phyloP scores from a whole-genome alignment of 2,329 filamentous ascomycete genomes.

The Diaporthe sp. region DNA sequence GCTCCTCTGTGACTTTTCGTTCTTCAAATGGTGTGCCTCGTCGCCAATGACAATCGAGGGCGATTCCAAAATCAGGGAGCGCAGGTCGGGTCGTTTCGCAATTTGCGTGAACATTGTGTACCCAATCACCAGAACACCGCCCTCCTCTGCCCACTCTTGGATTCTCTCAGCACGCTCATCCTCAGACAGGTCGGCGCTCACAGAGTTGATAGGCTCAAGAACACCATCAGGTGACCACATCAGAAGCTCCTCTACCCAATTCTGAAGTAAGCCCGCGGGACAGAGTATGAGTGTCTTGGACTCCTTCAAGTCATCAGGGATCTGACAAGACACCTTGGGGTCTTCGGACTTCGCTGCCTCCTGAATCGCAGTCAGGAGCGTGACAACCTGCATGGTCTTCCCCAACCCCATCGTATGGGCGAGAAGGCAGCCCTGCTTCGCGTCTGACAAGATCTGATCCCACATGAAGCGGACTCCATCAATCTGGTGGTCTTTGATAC shows the following conservation, averaged over 20 bases:
- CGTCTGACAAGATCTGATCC: constrained; percentile 80
- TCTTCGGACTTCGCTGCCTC: constrained; percentile 74
- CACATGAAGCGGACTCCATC: constrained; percentile 89
- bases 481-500: constrained; percentile 85
- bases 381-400: constrained; percentile 93
- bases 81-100: constrained; percentile 47
- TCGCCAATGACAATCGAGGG: constrained; percentile 85
- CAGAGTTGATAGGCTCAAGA: constrained; percentile 68
- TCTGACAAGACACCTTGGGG: constrained; percentile 68
- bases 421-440: constrained; percentile 81
- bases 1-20: constrained; percentile 65
- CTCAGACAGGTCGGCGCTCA: constrained; percentile 58
- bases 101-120: constrained; percentile 75
- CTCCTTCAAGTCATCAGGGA: constrained; percentile 73
- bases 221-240: constrained; percentile 72
- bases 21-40: constrained; percentile 87
- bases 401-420: constrained; percentile 93
- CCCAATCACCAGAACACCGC: constrained; percentile 82
- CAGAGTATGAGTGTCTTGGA: constrained; percentile 80
- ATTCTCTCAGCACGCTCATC: constrained; percentile 61
- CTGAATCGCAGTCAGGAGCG: constrained; percentile 81
- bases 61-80: constrained; percentile 65
- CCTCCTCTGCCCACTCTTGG: constrained; percentile 69
- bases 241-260: constrained; percentile 84
- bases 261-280: constrained; percentile 80